A percentile compares a stretch with the other conserved stretches of the same genome.
Evolutionary conservation across 495 filamentous ascomycete genomes (phyloP).

Genomic region (Hypoxylon crocopeplum): DNA sequence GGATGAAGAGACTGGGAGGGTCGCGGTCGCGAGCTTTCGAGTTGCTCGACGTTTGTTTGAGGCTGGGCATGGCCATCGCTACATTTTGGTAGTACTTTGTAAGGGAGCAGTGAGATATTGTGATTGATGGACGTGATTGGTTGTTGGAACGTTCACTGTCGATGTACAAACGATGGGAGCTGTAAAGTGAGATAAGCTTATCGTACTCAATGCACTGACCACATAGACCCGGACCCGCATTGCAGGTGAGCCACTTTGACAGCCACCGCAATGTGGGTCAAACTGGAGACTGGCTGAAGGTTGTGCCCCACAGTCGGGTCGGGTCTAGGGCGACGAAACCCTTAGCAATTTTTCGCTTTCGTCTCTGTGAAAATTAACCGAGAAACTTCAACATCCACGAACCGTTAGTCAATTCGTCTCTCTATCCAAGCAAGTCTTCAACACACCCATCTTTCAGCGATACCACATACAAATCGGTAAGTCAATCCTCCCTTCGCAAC

Average conservation of each 20-base stretch:
- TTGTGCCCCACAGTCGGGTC: no score
- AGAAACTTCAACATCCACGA: conserved; percentile 41
- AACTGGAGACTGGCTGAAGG: no score
- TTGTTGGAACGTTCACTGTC: background rate
- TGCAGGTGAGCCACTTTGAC: background rate
- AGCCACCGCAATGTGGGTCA: no score
- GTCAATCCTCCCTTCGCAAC: conserved; percentile 22
- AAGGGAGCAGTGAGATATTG: background rate
- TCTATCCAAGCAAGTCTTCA: conserved; percentile 36
- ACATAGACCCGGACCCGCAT: background rate
- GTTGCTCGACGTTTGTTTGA: conserved; percentile 45
- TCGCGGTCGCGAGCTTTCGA: conserved; percentile 70
- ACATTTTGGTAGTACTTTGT: conserved; percentile 53
- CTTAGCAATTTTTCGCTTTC: conserved; percentile 35
- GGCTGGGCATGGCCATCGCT: conserved; percentile 54
- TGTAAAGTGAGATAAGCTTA: background rate
- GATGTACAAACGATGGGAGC: background rate
- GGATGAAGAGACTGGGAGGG: conserved; percentile 81
- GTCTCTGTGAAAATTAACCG: conserved; percentile 44
- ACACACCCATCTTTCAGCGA: conserved; percentile 42
- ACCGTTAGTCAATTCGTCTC: conserved; percentile 29
- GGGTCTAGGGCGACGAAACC: conserved; percentile 41
- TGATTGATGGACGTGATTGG: conserved; percentile 19
- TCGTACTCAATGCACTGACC: no score
- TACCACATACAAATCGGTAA: conserved; percentile 43